Evolutionary conservation across 2,329 filamentous ascomycete genomes (phyloP).

Genomic region (Coniella lustricola): DNA sequence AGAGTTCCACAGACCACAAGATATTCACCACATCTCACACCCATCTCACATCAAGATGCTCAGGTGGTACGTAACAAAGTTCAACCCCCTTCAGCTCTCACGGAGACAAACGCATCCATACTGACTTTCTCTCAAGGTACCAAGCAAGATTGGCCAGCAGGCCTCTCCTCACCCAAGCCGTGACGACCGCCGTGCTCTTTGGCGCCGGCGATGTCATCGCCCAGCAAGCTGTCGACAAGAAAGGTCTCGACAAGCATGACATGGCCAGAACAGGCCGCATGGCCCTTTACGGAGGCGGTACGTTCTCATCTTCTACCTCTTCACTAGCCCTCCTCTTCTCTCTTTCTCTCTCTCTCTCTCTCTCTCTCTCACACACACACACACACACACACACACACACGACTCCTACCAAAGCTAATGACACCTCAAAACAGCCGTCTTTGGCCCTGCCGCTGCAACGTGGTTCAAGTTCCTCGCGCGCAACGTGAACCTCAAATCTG

Average conservation of each 20-base stretch:
- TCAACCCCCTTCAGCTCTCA: not conserved
- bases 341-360: conserved; percentile 1
- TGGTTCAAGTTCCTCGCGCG: conserved; percentile 79
- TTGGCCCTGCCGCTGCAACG: conserved; percentile 78
- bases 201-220: conserved; percentile 85
- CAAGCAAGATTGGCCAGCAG: conserved; percentile 72
- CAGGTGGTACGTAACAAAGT: conserved; percentile 8
- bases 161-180: conserved; percentile 81
- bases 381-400: not conserved
- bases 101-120: not conserved
- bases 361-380: conserved; percentile 6
- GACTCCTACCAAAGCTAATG: too few relatives aligned
- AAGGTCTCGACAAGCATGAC: conserved; percentile 71
- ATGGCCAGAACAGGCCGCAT: conserved; percentile 66
- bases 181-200: conserved; percentile 88
- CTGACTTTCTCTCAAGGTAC: conserved; percentile 54
- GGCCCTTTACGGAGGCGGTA: conserved; percentile 72
- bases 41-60: conserved; percentile 11
- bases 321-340: not conserved
- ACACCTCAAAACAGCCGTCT: conserved; percentile 50
- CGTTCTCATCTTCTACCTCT: conserved; percentile 25
- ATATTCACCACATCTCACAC: too few relatives aligned
- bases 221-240: conserved; percentile 83
- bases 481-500: conserved; percentile 56
- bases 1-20: too few relatives aligned